Evolutionary conservation across 1,284 basidiomycete genomes (phyloP), one percentile per base, ranked within the genome.

Genomic region (Mycosarcoma mackinlayi): DNA sequence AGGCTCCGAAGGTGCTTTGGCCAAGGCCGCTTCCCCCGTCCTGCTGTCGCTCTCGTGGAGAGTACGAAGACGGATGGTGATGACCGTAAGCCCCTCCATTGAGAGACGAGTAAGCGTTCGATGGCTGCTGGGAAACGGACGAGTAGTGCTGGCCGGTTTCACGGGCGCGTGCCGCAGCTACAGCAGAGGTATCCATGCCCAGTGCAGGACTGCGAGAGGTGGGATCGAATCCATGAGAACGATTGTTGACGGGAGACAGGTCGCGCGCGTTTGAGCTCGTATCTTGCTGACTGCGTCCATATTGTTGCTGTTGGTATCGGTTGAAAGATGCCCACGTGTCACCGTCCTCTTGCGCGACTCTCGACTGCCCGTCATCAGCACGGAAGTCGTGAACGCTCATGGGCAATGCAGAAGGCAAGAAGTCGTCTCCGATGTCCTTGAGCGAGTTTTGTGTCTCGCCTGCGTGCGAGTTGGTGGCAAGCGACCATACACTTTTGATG

Each of bases 401-500:
- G n/a, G 70, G 60, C 56, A 75, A 52, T 6, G 75, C 48, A 6
- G 72, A 65, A 18, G 76, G 73, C 57, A 73, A 45, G 41, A 77
- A 74, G 35, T 79, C 77, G 41, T 76, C 74, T n/a, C 52, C 73
- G 24, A 76, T 77, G 37, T 59, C 73, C 38, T 60, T 67, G 30
- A 77, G 68, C 45, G 73, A 77, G 35, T 79, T 79, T 48, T 78
- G 75, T 39, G 56, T 47, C 35, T 76, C 68, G 35, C 60, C 58
- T 11, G 58, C 52, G 28, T 68, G 56, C n/a, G 68, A 62, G 53
- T 63, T 72, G 49, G 62, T 38, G 6, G 75, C 58, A 5, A 74
- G 65, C 21, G 76, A 65, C 76, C 76, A 78, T 3, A 78, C 73
- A n/a, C 56, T 75, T 53, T 78, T 78, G 62, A 77, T 75, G 47